Base-by-base conservation (phyloP, 2,329 filamentous ascomycete species). In the Talaromyces sp. region DNA sequence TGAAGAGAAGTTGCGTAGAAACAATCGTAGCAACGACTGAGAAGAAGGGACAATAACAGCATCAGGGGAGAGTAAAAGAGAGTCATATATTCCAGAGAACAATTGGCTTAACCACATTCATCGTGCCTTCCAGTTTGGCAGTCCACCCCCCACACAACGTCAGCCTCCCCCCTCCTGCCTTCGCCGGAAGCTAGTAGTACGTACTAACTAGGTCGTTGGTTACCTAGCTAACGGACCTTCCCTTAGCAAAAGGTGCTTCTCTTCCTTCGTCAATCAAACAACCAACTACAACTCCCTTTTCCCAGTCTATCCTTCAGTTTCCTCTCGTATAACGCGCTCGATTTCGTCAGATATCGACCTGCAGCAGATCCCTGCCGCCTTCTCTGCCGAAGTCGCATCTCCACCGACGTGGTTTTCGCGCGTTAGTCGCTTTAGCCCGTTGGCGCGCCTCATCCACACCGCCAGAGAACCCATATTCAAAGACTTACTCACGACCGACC, bases 381-480 rank as follows among this genome's bases (percentile, higher is more conserved):
- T 55, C 25, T 60, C 35, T 40, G 31, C 48, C 33, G 40, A 31
- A 37, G 21, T 40, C 58, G 50, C 21, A 21, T 63, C 39, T 42
- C 50, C 21, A 42, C 16, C 58, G 35, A 39, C 40, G 37, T 44
- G 18, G 59, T 31, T 55, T 60, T 63, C 50, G 58, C 58, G 67
- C 66, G 67, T 63, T 66, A 62, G 63, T 64, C 62, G 61, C 60
- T 59, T 21, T 54, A 52, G 46, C 59, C 62, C 40, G 67, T 65
- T 64, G 65, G 67, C 68, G 64, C 60, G 60, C 55, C 59, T 61
- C 44, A n/a, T 57, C 60, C 50, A 66, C 66, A 67, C 64, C 66
- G 61, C 67, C 66, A 66, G 66, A 63, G 66, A 68, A 64, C 63
- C 66, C 62, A 63, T 55, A 46, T 16, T 25, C 58, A 54, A 33